Base-by-base conservation (phyloP, 208 protist genomes). In the Crithidia sp. region DNA sequence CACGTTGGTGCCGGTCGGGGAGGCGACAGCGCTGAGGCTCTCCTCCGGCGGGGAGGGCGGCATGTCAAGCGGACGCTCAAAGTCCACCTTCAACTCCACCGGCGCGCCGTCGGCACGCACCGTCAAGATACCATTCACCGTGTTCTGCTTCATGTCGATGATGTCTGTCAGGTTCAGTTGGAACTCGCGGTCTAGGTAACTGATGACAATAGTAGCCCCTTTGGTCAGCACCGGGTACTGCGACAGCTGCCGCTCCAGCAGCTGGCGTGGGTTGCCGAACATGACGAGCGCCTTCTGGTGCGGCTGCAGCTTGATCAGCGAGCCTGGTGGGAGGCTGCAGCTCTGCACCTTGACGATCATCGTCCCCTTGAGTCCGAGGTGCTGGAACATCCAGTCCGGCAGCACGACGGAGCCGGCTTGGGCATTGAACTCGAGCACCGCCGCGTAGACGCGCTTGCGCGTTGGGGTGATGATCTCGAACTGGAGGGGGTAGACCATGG, bases 81-180 rank as follows among this genome's bases (percentile, higher is more conserved):
- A 98, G 54, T 98, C 96, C 6, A 98, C 94, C 60, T 98, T 96
- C 54, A 99, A 68, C 78, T 98, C 95, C 19, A 92, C 93, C 36
- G 88, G 85, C 54, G 82, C 69, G 9, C 80, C 79, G 41, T 95
- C 88, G 0, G 87, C 86, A 60, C 97, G 93, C n/a, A 97, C 92
- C 52, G 97, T 98, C 28, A 88, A 87, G 12, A 98, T 90, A 9
- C 94, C 97, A 39, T 94, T 62, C 12, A 95, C 71, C 12, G 79
- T 76, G 8, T 79, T 58, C 28, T 84, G 76, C 37, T 62, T 54
- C 43, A 75, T 77, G 76, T 91, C 79, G 39, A 82, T 81, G 70
- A 96, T 94, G 43, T 98, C 94, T 5, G 85, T 79, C 55, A 98
- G 81, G 74, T 97, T 82, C 19, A 99, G 83, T 7, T 86, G 80